Base-by-base conservation (phyloP, 164 flowering plant genomes). In the Cinnamomum chago region DNA sequence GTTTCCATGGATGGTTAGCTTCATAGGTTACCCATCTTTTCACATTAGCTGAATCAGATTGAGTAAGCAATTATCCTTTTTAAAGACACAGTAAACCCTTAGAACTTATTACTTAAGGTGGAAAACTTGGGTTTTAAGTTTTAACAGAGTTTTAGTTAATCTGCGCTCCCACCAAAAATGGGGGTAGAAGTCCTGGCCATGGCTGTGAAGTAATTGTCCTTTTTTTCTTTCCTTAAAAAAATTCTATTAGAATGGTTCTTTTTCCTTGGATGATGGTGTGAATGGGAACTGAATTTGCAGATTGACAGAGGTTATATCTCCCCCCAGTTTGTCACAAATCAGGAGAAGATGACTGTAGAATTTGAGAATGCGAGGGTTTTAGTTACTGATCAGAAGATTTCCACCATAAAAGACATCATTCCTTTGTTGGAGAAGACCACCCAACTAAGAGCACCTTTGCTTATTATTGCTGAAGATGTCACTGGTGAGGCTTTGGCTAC, bases 291-390 rank as follows among this genome's bases (percentile, higher is more conserved):
- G 13, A 0, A 20, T 62, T 74, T 76, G 71, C 90, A 95, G 98
- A 92, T 95, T 79, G 99, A 95, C 79, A 86, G 98, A 82, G 99
- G 99, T 65, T 95, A 93, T 70, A 88, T 93, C 75, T 95, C 99
- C n/a, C 99, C 99, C 1, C 98, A 95, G 22, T 95, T 95, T 82
- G 95, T 95, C 25, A 95, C 98, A 72, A 93, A 95, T 76, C 89
- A 84, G 13, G 99, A 95, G 86, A 95, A 95, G 65, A 60, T 88
- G 76, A 78, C 88, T 76, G 95, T 81, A 77, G 98, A 95, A 79
- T 93, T 95, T 80, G 98, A 95, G 81, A 93, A 93, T 85, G 97
- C 98, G 3, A 84, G 94, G 73, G 93, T 95, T 20, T 81, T 95
- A 83, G 87, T 95, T 12, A 93, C 98, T 0, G 99, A 95, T 78